phyloP scores from a whole-genome alignment of 768 basidiomycete genomes.

The Lactarius psammicola region DNA sequence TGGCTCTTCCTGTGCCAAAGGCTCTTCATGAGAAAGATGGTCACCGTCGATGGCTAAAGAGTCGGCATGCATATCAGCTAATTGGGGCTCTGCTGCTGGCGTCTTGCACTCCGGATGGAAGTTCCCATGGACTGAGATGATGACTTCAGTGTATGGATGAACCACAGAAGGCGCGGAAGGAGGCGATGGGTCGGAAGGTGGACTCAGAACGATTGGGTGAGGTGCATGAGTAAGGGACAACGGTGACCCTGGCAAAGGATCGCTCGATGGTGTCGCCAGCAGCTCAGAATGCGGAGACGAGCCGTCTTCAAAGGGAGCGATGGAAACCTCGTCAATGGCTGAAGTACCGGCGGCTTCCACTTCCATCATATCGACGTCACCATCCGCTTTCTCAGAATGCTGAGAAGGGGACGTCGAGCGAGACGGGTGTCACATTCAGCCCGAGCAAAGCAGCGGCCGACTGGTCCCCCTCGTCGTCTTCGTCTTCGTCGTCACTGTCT shows the following conservation, averaged over 20 bases:
- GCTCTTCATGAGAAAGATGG: not conserved
- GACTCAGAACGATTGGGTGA: conserved; percentile 16
- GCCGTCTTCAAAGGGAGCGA: conserved; percentile 10
- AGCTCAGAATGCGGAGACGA: conserved; percentile 19
- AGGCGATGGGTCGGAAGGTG: not conserved
- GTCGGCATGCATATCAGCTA: conserved; percentile 2
- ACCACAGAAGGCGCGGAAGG: conserved; percentile 6
- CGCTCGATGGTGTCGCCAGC: conserved; percentile 22
- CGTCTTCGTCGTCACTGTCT: conserved; percentile 41
- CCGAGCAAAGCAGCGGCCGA: conserved; percentile 20
- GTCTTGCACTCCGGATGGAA: conserved; percentile 11
- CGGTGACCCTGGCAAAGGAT: conserved; percentile 14
- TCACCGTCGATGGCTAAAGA: conserved; percentile 2
- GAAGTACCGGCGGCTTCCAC: conserved; percentile 3
- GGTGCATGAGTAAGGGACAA: not conserved
- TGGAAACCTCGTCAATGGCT: conserved; percentile 9
- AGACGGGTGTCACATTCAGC: not conserved
- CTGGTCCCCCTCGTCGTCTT: conserved; percentile 32
- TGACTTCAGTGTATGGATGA: conserved; percentile 12
- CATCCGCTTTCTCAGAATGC: conserved; percentile 20
- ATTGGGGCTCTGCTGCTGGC: not conserved
- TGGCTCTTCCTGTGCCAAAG: not conserved
- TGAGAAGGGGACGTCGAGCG: not conserved
- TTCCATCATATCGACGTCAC: conserved; percentile 20
- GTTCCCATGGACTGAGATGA: conserved; percentile 12